Conservation (phyloP, 441 rosid genomes). For the Flueggea neowawraea region DNA sequence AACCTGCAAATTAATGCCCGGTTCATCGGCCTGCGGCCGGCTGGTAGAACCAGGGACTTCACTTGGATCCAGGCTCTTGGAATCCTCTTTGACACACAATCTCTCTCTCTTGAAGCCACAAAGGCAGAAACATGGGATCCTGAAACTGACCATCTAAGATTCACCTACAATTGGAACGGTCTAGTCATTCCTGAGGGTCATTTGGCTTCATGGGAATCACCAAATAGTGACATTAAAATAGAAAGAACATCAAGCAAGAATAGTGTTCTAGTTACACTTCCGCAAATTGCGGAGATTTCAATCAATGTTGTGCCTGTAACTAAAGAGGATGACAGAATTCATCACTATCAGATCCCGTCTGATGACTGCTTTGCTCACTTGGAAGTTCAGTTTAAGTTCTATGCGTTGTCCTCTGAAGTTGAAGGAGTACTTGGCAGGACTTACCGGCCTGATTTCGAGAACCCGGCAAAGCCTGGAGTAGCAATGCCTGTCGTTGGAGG, state of each 20-base stretch:
- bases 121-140: constrained; percentile 51
- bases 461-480: constrained; percentile 64
- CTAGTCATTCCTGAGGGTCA: constrained; percentile 41
- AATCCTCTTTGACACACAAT: constrained; percentile 50
- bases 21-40: constrained; percentile 29
- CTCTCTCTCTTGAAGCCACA: constrained; percentile 63
- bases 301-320: constrained; percentile 78
- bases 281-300: constrained; percentile 49
- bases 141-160: constrained; percentile 49
- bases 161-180: constrained; percentile 49
- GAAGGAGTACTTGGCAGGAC: constrained; percentile 78
- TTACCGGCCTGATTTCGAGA: constrained; percentile 60
- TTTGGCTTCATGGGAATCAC: constrained; percentile 51
- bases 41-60: constrained; percentile 63
- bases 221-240: constrained; percentile 41
- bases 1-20: neutral
- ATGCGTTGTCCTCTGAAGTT: constrained; percentile 50
- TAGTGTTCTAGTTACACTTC: constrained; percentile 45
- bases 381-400: constrained; percentile 66
- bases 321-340: constrained; percentile 67
- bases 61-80: constrained; percentile 92
- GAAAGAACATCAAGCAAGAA: constrained; percentile 60
- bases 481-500: constrained; percentile 76
- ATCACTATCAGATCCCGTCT: constrained; percentile 55
- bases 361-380: constrained; percentile 72